These are phyloP conservation scores for Debaryomyces tyrocola DNA, from an alignment of 805 yeast species.

Conservation along the genomic window DNA sequence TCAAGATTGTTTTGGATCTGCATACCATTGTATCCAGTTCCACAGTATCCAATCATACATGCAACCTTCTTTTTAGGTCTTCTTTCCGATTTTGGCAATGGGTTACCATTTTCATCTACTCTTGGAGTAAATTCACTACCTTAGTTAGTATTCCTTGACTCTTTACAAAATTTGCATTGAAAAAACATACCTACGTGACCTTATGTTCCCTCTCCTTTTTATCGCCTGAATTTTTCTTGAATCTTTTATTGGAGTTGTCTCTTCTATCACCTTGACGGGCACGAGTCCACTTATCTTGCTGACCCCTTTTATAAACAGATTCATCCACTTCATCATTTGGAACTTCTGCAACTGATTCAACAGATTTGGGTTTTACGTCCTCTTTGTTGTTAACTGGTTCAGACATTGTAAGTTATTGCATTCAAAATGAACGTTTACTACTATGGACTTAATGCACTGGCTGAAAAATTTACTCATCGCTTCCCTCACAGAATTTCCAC, in stretches of 20 bases:
- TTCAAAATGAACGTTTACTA: too few species aligned
- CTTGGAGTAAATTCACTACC: constrained; percentile 38
- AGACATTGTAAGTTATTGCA: constrained; percentile 4
- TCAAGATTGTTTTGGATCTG: constrained; percentile 80
- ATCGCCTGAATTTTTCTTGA: constrained; percentile 17
- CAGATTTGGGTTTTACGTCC: neutral
- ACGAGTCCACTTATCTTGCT: constrained; percentile 32
- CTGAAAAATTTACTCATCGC: constrained; percentile 5
- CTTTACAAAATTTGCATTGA: too few species aligned
- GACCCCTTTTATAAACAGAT: constrained; percentile 41
- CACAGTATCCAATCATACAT: constrained; percentile 89
- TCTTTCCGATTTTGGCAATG: constrained; percentile 56
- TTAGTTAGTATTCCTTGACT: constrained; percentile 1
- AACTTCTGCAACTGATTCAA: neutral
- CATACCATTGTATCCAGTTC: constrained; percentile 96
- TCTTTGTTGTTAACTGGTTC: constrained; percentile 5
- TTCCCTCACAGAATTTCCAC: constrained; percentile 2
- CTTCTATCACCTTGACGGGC: constrained; percentile 20
- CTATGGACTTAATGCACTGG: too few species aligned
- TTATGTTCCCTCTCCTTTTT: constrained; percentile 30
- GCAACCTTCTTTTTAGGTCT: constrained; percentile 90
- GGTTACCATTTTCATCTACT: constrained; percentile 64
- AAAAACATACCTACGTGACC: constrained; percentile 61
- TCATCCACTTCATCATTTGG: constrained; percentile 36
- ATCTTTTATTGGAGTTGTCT: constrained; percentile 18